phyloP scores from a whole-genome alignment of 2,329 filamentous ascomycete species.

The Pseudogymnoascus sp. region DNA sequence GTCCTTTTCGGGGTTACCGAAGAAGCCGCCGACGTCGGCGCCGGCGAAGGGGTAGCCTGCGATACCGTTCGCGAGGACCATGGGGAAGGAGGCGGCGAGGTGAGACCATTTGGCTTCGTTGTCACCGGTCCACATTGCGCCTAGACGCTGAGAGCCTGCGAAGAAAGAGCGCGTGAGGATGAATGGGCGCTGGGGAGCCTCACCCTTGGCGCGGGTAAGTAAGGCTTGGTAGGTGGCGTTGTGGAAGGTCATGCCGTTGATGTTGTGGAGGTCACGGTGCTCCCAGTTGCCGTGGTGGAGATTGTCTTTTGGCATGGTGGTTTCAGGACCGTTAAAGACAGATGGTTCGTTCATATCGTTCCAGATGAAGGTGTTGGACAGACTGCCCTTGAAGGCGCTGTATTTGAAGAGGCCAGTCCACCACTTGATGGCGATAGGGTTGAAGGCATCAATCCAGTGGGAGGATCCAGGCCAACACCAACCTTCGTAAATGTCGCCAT shows the following conservation, averaged over 20 bases:
- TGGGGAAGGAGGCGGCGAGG: conserved; percentile 79
- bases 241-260: conserved; percentile 91
- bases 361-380: conserved; percentile 88
- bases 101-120: conserved; percentile 93
- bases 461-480: conserved; percentile 99
- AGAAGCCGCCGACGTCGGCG: conserved; percentile 95
- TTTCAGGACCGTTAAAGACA: conserved; percentile 96
- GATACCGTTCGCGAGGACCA: conserved; percentile 88
- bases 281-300: conserved; percentile 88
- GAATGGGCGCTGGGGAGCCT: conserved; percentile 70
- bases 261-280: conserved; percentile 90
- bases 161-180: conserved; percentile 89
- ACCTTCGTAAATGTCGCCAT: conserved; percentile 80
- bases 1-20: conserved; percentile 91
- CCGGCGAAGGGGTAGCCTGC: conserved; percentile 89
- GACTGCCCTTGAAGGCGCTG: conserved; percentile 75
- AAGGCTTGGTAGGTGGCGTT: conserved; percentile 88
- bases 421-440: conserved; percentile 83
- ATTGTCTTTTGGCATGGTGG: conserved; percentile 98
- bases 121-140: conserved; percentile 98
- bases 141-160: conserved; percentile 77
- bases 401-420: conserved; percentile 87
- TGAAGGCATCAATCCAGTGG: conserved; percentile 94
- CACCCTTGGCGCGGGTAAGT: conserved; percentile 75
- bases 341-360: conserved; percentile 99